Percentiles rank a stretch among this genome's conserved stretches.
Evolutionary conservation across 1,284 basidiomycete species (phyloP).

Genomic region (Leccinum angustisporum): DNA sequence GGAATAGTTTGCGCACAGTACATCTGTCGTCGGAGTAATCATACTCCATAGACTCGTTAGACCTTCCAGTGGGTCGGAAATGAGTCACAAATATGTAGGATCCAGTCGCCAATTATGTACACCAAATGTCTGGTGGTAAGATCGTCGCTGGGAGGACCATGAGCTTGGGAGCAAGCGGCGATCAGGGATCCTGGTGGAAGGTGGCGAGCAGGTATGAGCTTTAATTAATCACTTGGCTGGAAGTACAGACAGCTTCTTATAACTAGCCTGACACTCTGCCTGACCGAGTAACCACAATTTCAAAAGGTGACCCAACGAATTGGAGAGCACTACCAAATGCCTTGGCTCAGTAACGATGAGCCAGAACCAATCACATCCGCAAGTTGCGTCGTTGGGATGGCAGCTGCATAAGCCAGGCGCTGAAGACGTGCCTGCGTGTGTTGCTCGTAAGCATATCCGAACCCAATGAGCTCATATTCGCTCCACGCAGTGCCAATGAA

Average conservation of each 20-base stretch:
- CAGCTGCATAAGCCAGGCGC: constrained; percentile 52
- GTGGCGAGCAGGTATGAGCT: not conserved
- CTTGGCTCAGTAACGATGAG: not conserved
- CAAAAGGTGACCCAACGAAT: no score
- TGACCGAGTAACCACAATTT: no score
- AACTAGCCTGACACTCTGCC: no score
- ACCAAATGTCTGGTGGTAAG: not conserved
- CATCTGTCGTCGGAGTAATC: no score
- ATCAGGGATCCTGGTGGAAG: not conserved
- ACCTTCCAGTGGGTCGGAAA: not conserved
- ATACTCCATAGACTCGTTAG: no score
- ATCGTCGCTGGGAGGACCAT: not conserved
- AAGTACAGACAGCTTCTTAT: not conserved
- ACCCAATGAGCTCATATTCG: constrained; percentile 57
- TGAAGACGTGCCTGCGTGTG: constrained; percentile 53
- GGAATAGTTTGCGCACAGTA: not conserved
- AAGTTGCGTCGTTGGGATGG: constrained; percentile 63
- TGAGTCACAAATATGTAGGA: not conserved
- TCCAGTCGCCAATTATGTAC: not conserved
- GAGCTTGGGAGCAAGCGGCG: not conserved
- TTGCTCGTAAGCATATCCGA: constrained; percentile 68
- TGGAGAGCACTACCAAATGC: no score
- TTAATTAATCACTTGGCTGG: not conserved
- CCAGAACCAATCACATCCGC: constrained; percentile 41
- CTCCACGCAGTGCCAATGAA: constrained; percentile 65